phyloP scores from a whole-genome alignment of 192 early-diverging fungal genomes.

The Ambispora gerdemannii region DNA sequence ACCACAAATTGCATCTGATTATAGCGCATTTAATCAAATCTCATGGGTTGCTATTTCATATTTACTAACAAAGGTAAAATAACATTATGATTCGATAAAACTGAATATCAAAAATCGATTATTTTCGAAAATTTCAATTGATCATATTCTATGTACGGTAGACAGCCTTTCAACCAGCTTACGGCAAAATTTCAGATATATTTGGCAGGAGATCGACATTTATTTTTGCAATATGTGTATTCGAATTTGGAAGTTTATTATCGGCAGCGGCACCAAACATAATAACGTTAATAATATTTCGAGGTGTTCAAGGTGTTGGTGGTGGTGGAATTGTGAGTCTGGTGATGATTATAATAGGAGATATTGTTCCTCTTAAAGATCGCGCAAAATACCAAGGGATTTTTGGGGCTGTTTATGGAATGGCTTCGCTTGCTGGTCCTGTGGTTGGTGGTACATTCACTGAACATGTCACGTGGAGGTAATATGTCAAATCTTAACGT shows the following conservation, averaged over 20 bases:
- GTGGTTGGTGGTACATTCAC: constrained; percentile 59
- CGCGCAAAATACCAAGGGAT: constrained; percentile 64
- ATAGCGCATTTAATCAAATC: constrained; percentile 59
- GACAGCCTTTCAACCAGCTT: constrained; percentile 71
- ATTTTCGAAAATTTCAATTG: not conserved
- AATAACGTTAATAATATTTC: constrained; percentile 63
- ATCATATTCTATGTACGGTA: not conserved
- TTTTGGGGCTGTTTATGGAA: constrained; percentile 50
- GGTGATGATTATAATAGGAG: constrained; percentile 66
- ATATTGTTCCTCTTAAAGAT: constrained; percentile 60
- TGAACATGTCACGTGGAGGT: constrained; percentile 55
- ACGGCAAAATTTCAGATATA: constrained; percentile 79
- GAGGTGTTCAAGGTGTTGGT: constrained; percentile 74
- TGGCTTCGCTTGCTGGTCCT: constrained; percentile 54
- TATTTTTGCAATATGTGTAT: constrained; percentile 33
- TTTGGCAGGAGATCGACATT: constrained; percentile 48
- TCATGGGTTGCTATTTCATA: constrained; percentile 82
- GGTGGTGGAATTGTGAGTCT: constrained; percentile 57
- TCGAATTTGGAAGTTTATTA: constrained; percentile 38
- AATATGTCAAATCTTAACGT: not conserved
- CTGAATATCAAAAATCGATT: not conserved
- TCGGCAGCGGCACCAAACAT: constrained; percentile 49
- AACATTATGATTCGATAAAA: not conserved
- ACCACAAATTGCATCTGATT: constrained; percentile 66
- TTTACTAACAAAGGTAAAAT: constrained; percentile 53